A percentile compares a stretch with the other conserved stretches of the same genome.
Evolutionary conservation across 139 green algal genomes (phyloP).

Genomic region (Chlamydomonas sphaeroides): DNA sequence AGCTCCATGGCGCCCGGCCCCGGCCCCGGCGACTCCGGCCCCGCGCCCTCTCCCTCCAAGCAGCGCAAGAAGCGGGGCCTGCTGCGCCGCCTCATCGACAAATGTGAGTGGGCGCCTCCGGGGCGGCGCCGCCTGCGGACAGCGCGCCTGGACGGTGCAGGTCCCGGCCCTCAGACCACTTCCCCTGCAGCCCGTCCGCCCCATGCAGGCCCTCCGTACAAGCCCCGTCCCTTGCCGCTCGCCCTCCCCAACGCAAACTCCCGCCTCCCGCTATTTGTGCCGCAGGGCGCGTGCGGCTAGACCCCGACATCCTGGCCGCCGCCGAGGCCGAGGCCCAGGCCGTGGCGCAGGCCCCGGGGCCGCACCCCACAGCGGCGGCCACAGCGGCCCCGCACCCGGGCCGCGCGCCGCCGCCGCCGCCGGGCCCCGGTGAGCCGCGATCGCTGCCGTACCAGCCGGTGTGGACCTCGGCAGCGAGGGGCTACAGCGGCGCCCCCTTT

Average conservation of each 20-base stretch:
- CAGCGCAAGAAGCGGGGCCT: constrained; percentile 24
- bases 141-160: too few species aligned
- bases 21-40: too few species aligned
- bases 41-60: too few species aligned
- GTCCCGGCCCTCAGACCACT: too few species aligned
- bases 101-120: constrained; percentile 25
- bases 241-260: not conserved
- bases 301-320: constrained; percentile 6
- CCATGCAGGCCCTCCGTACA: too few species aligned
- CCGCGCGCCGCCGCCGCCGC: not conserved
- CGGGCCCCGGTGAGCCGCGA: not conserved
- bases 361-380: not conserved
- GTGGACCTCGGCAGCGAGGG: not conserved
- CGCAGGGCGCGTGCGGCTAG: constrained; percentile 15
- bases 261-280: too few species aligned
- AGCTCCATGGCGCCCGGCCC: too few species aligned
- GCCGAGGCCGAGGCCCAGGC: constrained; percentile 27
- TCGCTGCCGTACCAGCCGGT: not conserved
- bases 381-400: too few species aligned
- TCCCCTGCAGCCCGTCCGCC: too few species aligned
- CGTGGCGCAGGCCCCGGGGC: not conserved
- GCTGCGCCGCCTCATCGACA: constrained; percentile 24
- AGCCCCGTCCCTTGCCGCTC: not conserved
- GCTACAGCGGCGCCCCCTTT: not conserved
- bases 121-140: too few species aligned